Evolutionary conservation across 352 stramenopile genomes (phyloP), one percentile per base, ranked within the genome.

Genomic region (Phytophthora vignae): DNA sequence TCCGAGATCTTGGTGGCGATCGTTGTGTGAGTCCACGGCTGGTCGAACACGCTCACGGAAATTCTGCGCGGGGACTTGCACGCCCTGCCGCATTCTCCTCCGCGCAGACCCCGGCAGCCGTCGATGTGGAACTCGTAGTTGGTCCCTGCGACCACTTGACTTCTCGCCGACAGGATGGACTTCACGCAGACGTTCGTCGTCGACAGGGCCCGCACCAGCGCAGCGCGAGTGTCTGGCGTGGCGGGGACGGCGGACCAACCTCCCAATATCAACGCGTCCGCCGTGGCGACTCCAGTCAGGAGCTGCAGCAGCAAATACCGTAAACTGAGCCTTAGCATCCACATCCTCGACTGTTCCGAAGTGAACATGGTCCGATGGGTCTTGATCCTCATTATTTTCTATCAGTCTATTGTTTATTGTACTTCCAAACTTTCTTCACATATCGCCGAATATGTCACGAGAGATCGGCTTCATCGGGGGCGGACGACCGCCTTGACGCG

Each of bases 371-470:
- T 53, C 29, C 49, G 53, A 64, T 50, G 40, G 31, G 14, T 52
- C 14, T 29, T 52, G 53, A 58, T 19, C 21, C 17, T 63, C 58
- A 31, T 40, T 36, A 56, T 55, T 53, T 59, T 60, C 67, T 63
- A 59, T 73, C 52, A 55, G 29, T 72, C 50, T 60, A 62, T 27
- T 27, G 22, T 69, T 9, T 62, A 67, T 64, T 6, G 29, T 64
- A 48, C 58, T 63, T 61, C n/a, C 22, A 67, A 19, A 63, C 48
- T 27, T 27, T 22, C 15, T 61, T 74, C 66, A 76, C 56, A 76
- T 62, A 10, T 78, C 74, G 9, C 72, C 77, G 33, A 77, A 74
- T n/a, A 86, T 78, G 60, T 88, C 74, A 31, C 70, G 78, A 3
- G 77, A 76, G 55, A 88, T 80, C 2, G 81, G 81, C 19, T 81